These are phyloP conservation scores for Coemansia sp. DNA, from an alignment of 192 early-diverging fungal genomes.

Conservation along the genomic window DNA sequence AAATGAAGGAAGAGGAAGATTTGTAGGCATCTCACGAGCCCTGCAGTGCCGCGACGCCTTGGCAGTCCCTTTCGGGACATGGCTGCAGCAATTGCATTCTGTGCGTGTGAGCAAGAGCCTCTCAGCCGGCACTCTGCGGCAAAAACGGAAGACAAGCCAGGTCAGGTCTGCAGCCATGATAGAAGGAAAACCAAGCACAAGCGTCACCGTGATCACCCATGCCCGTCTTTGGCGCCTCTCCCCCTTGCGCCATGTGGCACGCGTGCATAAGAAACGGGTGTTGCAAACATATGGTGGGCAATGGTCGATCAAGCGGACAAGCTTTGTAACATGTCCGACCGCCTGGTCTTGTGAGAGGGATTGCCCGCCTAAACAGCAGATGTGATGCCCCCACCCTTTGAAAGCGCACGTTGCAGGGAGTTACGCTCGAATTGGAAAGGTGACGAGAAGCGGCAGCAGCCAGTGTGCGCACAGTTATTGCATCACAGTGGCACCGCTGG, in stretches of 20 bases:
- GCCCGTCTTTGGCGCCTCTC: background rate
- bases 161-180: background rate
- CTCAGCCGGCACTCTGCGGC: background rate
- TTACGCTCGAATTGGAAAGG: slow-evolving; percentile 7
- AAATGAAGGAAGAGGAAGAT: background rate
- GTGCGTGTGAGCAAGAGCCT: background rate
- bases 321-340: background rate
- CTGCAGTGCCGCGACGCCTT: background rate
- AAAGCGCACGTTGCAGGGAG: background rate
- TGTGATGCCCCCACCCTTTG: background rate
- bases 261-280: background rate
- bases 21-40: background rate
- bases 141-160: background rate
- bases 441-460: background rate
- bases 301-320: slow-evolving; percentile 1
- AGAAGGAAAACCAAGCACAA: slow-evolving; percentile 1
- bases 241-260: background rate
- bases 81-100: slow-evolving; percentile 2
- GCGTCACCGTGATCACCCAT: slow-evolving; percentile 4
- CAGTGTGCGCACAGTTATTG: slow-evolving; percentile 6
- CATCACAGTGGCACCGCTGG: slow-evolving; percentile 1
- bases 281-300: background rate
- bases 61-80: slow-evolving; percentile 1
- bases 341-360: background rate
- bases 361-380: background rate